Evolutionary conservation across 2,329 filamentous ascomycete species (phyloP), one percentile per base, ranked within the genome.

Genomic region (Emmonsiellopsis sp.): DNA sequence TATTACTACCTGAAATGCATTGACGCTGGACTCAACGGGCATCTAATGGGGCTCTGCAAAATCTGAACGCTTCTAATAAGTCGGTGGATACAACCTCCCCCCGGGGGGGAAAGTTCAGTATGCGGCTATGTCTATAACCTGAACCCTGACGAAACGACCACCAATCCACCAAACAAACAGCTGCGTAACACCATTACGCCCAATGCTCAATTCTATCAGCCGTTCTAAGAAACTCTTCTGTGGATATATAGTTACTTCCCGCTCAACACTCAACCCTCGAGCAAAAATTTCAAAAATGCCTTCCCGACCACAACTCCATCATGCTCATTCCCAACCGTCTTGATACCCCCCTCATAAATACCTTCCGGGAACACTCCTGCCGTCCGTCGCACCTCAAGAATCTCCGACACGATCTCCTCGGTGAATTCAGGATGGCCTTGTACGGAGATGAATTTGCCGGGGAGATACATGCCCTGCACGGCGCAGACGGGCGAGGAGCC

Each of bases 391-490:
- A 78, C 72, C 56, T 79, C 76, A 52, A 92, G 70, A 38, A 94
- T 70, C 67, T 89, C 84, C 15, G 72, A 74, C 61, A 90, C 80
- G 59, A 94, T 90, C 13, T 82, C 78, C 55, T 78, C 76, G 3
- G 78, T 86, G 66, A 92, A 93, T 68, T 95, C 90, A 0, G 89
- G 90, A 68, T 95, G 89, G 5, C 89, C 89, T 73, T 95, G 89
- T 1, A 95, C 81, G 0, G 87, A 84, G 56, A 94, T 84, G 56
- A 87, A 74, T 37, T 78, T 78, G 42, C 78, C 74, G 7, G 83
- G 80, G 16, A 77, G 70, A 65, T 93, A 87, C 80, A 94, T 89
- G 57, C 84, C 86, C 68, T 95, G 89, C n/a, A 89, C 83, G 8
- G 77, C 72, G 71, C 89, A 94, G 45, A 76, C 71, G 3, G 78